Base-by-base conservation (phyloP, 139 green algal genomes). In the Micractinium sp. region DNA sequence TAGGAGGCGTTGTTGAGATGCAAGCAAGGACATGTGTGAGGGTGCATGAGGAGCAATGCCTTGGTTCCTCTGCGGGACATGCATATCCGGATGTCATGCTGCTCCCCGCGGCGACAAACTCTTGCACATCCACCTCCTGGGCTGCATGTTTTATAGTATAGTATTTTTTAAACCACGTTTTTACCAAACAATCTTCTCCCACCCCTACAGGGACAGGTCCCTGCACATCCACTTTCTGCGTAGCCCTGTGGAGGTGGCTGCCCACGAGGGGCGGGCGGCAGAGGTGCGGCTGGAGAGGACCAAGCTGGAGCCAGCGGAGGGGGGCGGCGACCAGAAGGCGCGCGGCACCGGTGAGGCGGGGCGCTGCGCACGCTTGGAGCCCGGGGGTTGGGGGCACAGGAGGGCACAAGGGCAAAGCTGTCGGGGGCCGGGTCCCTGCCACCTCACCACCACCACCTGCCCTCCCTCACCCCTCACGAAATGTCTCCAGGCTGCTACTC, bases 201-300 rank as follows among this genome's bases (percentile, higher is more conserved):
- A 25, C 47, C 79, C 15, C 47, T 82, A 41, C 67, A 92, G 87
- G 39, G 67, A 61, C 29, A 85, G 61, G 61, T 35, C 87, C 3
- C 92, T 98, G 20, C 91, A 93, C 77, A 93, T 98, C 74, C 93
- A 97, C 76, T 98, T 98, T 79, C 91, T 96, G 87, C 86, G 93
- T 31, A 96, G 87, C 33, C 96, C 96, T 12, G 76, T 90, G 35
- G 93, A 94, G 85, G 85, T 97, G 2, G 22, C 93, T 1, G 83
- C 83, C 12, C 71, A 53, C 35, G 19, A 75, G 0, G 66, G 93
- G 29, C 82, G 78, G 5, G 61, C 61, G 3, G 56, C 63, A 16
- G 81, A 90, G 66, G 82, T 96, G 47, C 33, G 84, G 36, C 81
- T 95, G 31, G 93, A 96, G 82, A 67, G 77, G 66, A 96, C 89